Base-by-base conservation (phyloP, 495 filamentous ascomycete species). In the Aspergillus leporis region DNA sequence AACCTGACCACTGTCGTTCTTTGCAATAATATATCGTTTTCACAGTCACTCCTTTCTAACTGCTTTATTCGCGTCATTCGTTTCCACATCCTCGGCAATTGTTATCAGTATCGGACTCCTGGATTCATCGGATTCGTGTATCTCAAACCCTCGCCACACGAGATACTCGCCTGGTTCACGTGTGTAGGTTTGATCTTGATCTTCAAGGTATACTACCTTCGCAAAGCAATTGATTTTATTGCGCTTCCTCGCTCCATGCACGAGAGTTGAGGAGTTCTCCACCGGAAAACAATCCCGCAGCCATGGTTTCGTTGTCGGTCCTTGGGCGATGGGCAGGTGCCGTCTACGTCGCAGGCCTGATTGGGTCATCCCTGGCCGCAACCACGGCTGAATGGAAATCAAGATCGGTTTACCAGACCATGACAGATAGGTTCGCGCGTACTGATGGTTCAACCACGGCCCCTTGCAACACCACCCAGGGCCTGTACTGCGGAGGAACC, bases 391-490 rank as follows among this genome's bases (percentile, higher is more conserved):
- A 48, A 46, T 62, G 60, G 60, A 62, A 62, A 48, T 47, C 55
- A 45, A 78, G 84, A 59, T 83, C 83, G n/a, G 84, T 92, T 56
- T 92, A 91, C 64, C 89, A 91, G 66, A 83, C 89, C 34, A 77
- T 93, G 58, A 91, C 88, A 5, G 90, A 93, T 66, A 81, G 90
- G 5, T 88, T 92, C 54, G 88, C 88, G 23, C 86, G 84, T 36
- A 82, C 85, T 16, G 78, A 90, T 70, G 83, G 84, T 19, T 87
- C 83, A 13, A 73, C 64, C 7, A 86, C 82, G 4, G 79, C 79
- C 9, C 59, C 55, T 63, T 85, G 67, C 64, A 73, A 74, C 47
- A 64, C 67, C 5, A 70, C 65, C n/a, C 66, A 61, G 23, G 71
- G 71, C 0, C 55, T 78, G 46, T 92, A 92, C 72, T 95, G 91